These are phyloP conservation scores for Iris macrosiphon DNA, from an alignment of 106 monocot species.

Conservation along the genomic window DNA sequence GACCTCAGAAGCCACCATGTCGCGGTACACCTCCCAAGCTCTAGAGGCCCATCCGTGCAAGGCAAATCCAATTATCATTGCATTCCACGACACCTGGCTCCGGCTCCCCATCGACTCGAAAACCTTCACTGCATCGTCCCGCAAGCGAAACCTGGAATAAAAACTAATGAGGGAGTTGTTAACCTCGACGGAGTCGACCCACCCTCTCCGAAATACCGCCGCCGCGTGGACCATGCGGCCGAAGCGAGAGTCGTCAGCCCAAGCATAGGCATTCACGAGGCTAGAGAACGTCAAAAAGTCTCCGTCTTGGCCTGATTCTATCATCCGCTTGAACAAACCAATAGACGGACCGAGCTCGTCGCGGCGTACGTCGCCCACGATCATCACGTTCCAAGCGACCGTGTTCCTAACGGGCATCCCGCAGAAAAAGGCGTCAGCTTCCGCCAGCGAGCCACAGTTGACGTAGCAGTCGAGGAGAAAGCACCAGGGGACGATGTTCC, in stretches of 20 bases:
- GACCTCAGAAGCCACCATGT: conserved; percentile 19
- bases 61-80: conserved; percentile 54
- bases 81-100: conserved; percentile 63
- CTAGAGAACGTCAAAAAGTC: conserved; percentile 42
- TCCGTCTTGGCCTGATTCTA: conserved; percentile 9
- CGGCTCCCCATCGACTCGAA: conserved; percentile 35
- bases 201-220: conserved; percentile 31
- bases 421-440: conserved; percentile 30
- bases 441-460: neutral
- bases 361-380: conserved; percentile 27
- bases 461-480: conserved; percentile 47
- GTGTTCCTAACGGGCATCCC: conserved; percentile 34
- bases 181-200: conserved; percentile 29
- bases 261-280: conserved; percentile 30
- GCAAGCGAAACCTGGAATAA: conserved; percentile 22
- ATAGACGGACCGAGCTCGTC: conserved; percentile 11
- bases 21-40: conserved; percentile 24
- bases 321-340: conserved; percentile 44
- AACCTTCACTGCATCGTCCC: conserved; percentile 20
- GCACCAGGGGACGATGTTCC: conserved; percentile 60
- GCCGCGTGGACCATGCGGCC: conserved; percentile 42
- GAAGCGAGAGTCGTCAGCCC: conserved; percentile 5
- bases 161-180: conserved; percentile 57
- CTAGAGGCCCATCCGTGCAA: conserved; percentile 32
- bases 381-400: conserved; percentile 63